Base-by-base conservation (phyloP, 306 rosid species). In the Cucurbita pepo region DNA sequence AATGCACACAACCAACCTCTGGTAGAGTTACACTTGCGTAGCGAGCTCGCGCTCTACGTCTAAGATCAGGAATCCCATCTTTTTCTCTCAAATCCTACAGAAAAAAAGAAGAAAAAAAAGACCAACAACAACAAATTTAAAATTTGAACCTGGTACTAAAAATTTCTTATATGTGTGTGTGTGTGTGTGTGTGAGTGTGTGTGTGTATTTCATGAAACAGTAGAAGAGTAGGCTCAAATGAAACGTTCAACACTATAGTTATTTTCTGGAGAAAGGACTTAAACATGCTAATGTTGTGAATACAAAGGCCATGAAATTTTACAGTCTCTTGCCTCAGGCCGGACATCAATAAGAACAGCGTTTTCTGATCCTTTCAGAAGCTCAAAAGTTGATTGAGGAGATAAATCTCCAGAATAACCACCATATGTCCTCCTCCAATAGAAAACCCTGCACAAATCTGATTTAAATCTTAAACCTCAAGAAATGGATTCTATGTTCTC, bases 381-480 rank as follows among this genome's bases (percentile, higher is more conserved):
- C 75, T 87, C 89, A 50, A 89, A 80, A 78, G 98, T 87, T 38
- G 75, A 62, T 83, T 94, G 66, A 55, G 98, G 92, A 72, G 98
- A 76, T 77, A 94, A 85, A 85, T 90, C 96, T 71, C 98, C 98
- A 5, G 98, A 73, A 57, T 88, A 94, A 80, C 98, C 98, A 59
- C 98, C 83, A 44, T 89, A 90, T 74, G 79, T 82, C 89, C 87
- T 58, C 72, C 78, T 85, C 94, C 88, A 82, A 85, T 86, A 94
- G 83, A 87, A 69, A 79, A 86, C 83, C 97, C 98, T 94, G 92
- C 90, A 94, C 78, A 84, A 80, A 84, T 90, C 89, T 90, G 95
- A 84, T 85, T 81, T 79, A 81, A 82, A 78, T 79, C 82, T 84
- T 84, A 80, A 80, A 84, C 65, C 82, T 36, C 80, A 73, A 60